Evolutionary conservation across 257 asterid genomes (phyloP).

Genomic region (Penstemon eatonii): DNA sequence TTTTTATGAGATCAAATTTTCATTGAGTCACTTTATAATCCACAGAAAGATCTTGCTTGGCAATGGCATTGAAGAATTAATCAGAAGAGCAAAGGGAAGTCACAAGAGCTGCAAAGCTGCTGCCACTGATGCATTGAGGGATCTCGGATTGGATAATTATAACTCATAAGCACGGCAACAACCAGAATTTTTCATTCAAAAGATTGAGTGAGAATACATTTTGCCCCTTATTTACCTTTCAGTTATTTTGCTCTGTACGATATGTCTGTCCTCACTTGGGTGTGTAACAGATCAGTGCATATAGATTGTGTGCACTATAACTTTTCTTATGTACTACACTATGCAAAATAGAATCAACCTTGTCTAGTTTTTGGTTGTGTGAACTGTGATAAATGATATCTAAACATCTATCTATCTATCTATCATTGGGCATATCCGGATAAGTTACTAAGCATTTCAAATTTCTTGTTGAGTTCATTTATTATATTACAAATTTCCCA

Average conservation of each 20-base stretch:
- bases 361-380: too few species aligned
- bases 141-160: slow-evolving; percentile 76
- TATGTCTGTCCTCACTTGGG: background rate
- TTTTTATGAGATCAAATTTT: background rate
- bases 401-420: too few species aligned
- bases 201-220: background rate
- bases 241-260: background rate
- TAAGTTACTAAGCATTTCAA: too few species aligned
- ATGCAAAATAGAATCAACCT: too few species aligned
- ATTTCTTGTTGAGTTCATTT: too few species aligned
- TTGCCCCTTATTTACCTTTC: background rate
- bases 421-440: too few species aligned
- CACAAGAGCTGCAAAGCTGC: slow-evolving; percentile 84
- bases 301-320: too few species aligned
- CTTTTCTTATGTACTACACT: too few species aligned
- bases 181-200: background rate
- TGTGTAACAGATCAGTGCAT: too few species aligned
- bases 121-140: slow-evolving; percentile 86
- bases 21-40: slow-evolving; percentile 10
- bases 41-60: slow-evolving; percentile 66
- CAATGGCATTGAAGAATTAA: slow-evolving; percentile 72
- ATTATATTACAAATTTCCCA: too few species aligned
- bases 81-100: slow-evolving; percentile 65
- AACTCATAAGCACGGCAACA: slow-evolving; percentile 40
- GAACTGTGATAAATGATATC: too few species aligned